Conservation (phyloP, 345 rosid species). For the Noccaea bulbosa region DNA sequence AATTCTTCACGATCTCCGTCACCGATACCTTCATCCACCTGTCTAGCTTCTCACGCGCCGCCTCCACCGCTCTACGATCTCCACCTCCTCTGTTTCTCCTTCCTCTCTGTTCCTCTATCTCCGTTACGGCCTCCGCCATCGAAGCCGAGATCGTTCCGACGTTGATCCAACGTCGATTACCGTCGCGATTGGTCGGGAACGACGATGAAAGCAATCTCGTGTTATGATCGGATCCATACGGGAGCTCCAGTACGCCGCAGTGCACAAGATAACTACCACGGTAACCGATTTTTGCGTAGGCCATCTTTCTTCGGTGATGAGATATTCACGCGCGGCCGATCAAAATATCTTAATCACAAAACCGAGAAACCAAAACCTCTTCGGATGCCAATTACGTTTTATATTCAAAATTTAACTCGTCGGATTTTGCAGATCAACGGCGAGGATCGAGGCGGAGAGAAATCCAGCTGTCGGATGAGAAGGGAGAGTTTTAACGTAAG, state of each 20-base stretch:
- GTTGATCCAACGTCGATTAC: conserved; percentile 21
- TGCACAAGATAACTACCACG: conserved; percentile 40
- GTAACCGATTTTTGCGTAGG: conserved; percentile 38
- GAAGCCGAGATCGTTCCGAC: conserved; percentile 34
- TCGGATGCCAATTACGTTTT: not conserved
- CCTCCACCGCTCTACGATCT: conserved; percentile 31
- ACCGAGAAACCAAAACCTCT: not conserved
- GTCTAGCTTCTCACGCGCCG: conserved; percentile 40
- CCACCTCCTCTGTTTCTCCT: conserved; percentile 11
- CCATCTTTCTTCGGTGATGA: conserved; percentile 11
- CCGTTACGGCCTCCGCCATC: conserved; percentile 27
- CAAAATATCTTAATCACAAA: conserved; percentile 2
- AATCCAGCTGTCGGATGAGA: conserved; percentile 32
- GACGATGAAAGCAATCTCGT: conserved; percentile 25
- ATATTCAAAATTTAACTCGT: not conserved
- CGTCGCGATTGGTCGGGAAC: conserved; percentile 23
- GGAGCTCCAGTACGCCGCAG: conserved; percentile 41
- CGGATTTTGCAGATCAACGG: not conserved
- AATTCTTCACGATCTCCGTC: conserved; percentile 42
- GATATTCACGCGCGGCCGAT: conserved; percentile 21
- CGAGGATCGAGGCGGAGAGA: conserved; percentile 17
- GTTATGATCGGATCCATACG: conserved; percentile 34
- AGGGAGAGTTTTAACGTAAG: conserved; percentile 4
- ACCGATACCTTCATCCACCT: conserved; percentile 46
- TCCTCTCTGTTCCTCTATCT: conserved; percentile 40